Percentiles rank a stretch among this genome's conserved stretches.
phyloP scores from a whole-genome alignment of 1,284 basidiomycete genomes.

The Cryptococcus jaspeensis region DNA sequence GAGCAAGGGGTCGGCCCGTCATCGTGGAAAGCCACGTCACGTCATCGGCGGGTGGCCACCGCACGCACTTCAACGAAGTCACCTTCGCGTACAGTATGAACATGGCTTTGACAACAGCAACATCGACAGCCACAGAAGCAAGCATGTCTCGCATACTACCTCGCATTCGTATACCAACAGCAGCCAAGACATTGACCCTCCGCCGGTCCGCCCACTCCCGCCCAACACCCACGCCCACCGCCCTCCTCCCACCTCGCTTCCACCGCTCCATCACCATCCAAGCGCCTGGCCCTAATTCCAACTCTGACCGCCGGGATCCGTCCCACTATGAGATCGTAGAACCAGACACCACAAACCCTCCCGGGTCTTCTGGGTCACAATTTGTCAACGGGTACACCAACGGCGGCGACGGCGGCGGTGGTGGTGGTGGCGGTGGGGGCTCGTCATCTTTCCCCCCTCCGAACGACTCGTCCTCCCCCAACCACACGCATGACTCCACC shows the following conservation, averaged over 20 bases:
- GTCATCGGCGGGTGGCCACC: too few species aligned
- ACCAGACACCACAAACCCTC: not conserved
- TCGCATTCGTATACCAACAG: too few species aligned
- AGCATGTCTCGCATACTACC: too few species aligned
- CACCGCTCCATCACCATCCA: constrained; percentile 15
- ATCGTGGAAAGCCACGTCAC: too few species aligned
- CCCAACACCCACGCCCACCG: not conserved
- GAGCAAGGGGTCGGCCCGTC: too few species aligned
- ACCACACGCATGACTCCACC: not conserved
- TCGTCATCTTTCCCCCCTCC: not conserved
- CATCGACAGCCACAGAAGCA: not conserved
- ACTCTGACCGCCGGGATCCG: constrained; percentile 2
- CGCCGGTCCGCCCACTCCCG: constrained; percentile 8
- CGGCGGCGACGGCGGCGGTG: not conserved
- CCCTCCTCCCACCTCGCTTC: not conserved
- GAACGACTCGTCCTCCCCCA: not conserved
- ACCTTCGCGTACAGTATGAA: too few species aligned
- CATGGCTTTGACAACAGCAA: not conserved
- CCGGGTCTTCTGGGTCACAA: not conserved
- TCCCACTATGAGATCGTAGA: constrained; percentile 1
- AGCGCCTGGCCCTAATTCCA: constrained; percentile 4
- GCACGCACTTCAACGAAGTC: too few species aligned
- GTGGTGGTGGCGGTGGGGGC: not conserved
- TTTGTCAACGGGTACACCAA: too few species aligned
- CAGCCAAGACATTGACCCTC: not conserved